Percentiles rank a stretch among this genome's conserved stretches.
These are phyloP conservation scores for Melanomma pulvis-pyrius DNA, from an alignment of 495 filamentous ascomycete genomes.

Conservation along the genomic window DNA sequence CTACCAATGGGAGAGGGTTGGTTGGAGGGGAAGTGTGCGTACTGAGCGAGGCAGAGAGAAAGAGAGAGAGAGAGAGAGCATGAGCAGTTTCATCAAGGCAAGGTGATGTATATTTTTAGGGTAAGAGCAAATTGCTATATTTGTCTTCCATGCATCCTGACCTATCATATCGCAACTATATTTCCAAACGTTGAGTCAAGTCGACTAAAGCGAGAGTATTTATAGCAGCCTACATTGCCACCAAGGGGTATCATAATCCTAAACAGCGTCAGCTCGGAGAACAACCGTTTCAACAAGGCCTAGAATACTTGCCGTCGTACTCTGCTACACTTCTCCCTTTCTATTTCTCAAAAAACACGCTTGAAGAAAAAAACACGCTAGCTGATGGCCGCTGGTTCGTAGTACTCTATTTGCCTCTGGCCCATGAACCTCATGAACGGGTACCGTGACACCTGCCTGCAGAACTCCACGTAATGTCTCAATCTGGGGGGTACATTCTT, in stretches of 20 bases:
- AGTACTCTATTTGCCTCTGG: constrained; percentile 24
- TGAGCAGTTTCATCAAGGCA: too few relatives aligned
- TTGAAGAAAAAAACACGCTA: not conserved
- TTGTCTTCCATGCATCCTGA: not conserved
- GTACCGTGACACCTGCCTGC: constrained; percentile 28
- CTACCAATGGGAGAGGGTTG: too few relatives aligned
- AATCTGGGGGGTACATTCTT: constrained; percentile 25
- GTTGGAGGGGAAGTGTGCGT: too few relatives aligned
- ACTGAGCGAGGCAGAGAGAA: too few relatives aligned
- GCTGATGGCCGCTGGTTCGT: constrained; percentile 7
- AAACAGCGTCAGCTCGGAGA: not conserved
- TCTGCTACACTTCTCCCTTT: not conserved
- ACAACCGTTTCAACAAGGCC: not conserved
- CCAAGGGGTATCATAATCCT: not conserved
- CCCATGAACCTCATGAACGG: constrained; percentile 34
- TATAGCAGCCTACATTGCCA: not conserved
- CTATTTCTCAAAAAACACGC: not conserved
- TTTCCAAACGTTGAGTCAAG: not conserved
- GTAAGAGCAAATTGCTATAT: too few relatives aligned
- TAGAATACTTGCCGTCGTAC: not conserved
- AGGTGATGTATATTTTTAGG: too few relatives aligned
- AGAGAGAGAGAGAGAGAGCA: too few relatives aligned
- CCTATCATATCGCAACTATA: not conserved
- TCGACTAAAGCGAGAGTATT: not conserved
- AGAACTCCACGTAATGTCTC: constrained; percentile 32